Evolutionary conservation across 345 rosid genomes (phyloP).

Genomic region (Hibiscus tridactylites): DNA sequence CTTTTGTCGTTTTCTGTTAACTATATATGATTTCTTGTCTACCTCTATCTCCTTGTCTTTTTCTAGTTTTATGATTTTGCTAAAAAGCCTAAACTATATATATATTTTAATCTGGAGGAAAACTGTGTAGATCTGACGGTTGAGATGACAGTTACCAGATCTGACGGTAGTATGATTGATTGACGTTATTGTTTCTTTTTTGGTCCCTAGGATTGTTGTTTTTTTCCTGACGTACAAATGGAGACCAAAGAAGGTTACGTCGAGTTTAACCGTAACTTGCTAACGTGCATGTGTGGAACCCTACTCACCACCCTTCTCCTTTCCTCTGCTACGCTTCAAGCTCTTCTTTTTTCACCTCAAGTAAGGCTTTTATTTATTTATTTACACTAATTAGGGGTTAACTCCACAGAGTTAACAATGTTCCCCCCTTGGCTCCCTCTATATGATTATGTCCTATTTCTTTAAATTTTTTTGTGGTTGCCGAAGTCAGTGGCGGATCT

Average conservation of each 20-base stretch:
- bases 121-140: not conserved
- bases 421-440: too few relatives aligned
- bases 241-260: not conserved
- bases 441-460: not conserved
- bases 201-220: not conserved
- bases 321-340: not conserved
- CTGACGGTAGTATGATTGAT: not conserved
- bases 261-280: constrained; percentile 5
- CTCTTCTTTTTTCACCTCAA: not conserved
- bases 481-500: not conserved
- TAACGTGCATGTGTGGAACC: not conserved
- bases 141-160: not conserved
- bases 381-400: too few relatives aligned
- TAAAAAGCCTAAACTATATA: not conserved
- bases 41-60: not conserved
- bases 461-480: not conserved
- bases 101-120: not conserved
- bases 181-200: not conserved
- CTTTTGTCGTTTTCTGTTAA: constrained; percentile 4
- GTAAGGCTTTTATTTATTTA: not conserved
- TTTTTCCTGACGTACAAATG: not conserved
- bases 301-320: not conserved
- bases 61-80: not conserved
- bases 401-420: too few relatives aligned
- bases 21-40: not conserved